Percentiles rank a stretch among this genome's conserved stretches.
These are phyloP conservation scores for Baorangia bicolor DNA, from an alignment of 768 basidiomycete species.

Conservation along the genomic window DNA sequence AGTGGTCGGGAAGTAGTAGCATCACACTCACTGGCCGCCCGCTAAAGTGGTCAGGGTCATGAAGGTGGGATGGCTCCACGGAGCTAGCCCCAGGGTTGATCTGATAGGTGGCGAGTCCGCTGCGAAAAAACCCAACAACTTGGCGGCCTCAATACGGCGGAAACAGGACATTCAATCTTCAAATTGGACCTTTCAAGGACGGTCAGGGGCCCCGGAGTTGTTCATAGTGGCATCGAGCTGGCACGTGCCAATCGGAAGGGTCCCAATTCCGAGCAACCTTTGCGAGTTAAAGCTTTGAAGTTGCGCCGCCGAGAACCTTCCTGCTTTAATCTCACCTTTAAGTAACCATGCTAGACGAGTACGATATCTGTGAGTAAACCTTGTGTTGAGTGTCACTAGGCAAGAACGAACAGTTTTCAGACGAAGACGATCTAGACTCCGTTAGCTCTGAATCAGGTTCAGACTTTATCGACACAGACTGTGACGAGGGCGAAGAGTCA, in stretches of 20 bases:
- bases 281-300: too few relatives aligned
- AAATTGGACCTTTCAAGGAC: too few relatives aligned
- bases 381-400: conserved; percentile 60
- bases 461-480: conserved; percentile 3
- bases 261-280: too few relatives aligned
- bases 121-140: too few relatives aligned
- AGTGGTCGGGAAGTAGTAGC: too few relatives aligned
- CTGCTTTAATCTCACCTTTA: not conserved
- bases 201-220: too few relatives aligned
- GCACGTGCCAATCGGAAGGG: too few relatives aligned
- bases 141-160: too few relatives aligned
- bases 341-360: conserved; percentile 11
- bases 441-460: conserved; percentile 2
- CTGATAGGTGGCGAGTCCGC: not conserved
- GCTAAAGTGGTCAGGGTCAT: not conserved
- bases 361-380: conserved; percentile 20
- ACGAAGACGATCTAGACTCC: conserved; percentile 2
- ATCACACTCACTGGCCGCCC: too few relatives aligned
- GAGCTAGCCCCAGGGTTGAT: not conserved
- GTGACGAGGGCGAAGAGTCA: not conserved
- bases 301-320: too few relatives aligned
- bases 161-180: too few relatives aligned
- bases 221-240: too few relatives aligned
- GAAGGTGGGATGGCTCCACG: not conserved
- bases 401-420: conserved; percentile 20